phyloP scores from a whole-genome alignment of 805 yeast species.

The Saccharomycopsis selenospora region DNA sequence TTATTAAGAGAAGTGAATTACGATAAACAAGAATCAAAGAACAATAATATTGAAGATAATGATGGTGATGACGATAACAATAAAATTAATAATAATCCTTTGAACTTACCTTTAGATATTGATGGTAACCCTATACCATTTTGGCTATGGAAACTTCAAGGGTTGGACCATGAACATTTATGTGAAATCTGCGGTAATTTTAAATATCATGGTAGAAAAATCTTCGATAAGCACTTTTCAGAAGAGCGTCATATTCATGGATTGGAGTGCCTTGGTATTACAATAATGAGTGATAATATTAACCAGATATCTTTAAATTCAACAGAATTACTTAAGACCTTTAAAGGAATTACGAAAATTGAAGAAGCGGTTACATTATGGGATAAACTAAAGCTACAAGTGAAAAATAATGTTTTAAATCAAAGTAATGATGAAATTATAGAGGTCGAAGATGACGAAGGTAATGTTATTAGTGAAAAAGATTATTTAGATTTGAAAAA shows the following conservation, averaged over 20 bases:
- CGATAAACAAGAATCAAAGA: slow-evolving; percentile 32
- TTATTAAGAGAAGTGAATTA: slow-evolving; percentile 29
- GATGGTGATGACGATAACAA: slow-evolving; percentile 29
- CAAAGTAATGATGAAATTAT: slow-evolving; percentile 43
- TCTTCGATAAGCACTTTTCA: slow-evolving; percentile 70
- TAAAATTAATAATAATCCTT: slow-evolving; percentile 36
- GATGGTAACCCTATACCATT: slow-evolving; percentile 91
- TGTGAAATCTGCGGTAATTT: slow-evolving; percentile 87
- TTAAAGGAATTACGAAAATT: slow-evolving; percentile 58
- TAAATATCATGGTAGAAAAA: slow-evolving; percentile 63
- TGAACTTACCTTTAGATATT: slow-evolving; percentile 69
- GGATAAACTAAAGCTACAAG: slow-evolving; percentile 36
- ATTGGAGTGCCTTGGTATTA: slow-evolving; percentile 63
- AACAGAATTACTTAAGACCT: slow-evolving; percentile 38
- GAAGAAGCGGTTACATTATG: slow-evolving; percentile 61
- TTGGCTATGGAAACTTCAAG: slow-evolving; percentile 89
- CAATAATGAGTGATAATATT: not conserved
- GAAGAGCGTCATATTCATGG: slow-evolving; percentile 67
- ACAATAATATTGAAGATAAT: slow-evolving; percentile 24
- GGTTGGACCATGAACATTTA: slow-evolving; percentile 58
- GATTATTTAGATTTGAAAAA: slow-evolving; percentile 79
- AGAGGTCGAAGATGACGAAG: slow-evolving; percentile 88
- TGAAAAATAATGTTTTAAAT: slow-evolving; percentile 28
- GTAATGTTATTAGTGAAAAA: slow-evolving; percentile 81
- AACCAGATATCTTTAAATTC: not conserved